These are phyloP conservation scores for Aspergillus ochraceoroseus DNA, from an alignment of 2,329 filamentous ascomycete species.

Conservation along the genomic window DNA sequence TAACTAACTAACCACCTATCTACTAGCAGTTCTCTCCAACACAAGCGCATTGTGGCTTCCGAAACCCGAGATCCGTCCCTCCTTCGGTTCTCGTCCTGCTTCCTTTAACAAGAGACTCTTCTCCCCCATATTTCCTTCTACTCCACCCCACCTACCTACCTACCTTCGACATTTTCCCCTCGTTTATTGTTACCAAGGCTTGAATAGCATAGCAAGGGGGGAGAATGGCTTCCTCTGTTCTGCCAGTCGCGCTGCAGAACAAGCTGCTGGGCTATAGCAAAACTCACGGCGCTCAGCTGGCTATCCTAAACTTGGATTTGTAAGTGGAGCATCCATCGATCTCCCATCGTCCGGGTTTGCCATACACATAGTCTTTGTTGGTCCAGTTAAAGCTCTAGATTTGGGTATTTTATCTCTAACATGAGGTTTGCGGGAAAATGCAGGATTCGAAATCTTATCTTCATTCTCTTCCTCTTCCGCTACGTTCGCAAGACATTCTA, in stretches of 20 bases:
- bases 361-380: no score
- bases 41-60: no score
- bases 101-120: no score
- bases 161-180: conserved; percentile 6
- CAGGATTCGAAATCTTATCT: conserved; percentile 80
- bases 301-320: conserved; percentile 42
- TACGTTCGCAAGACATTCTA: conserved; percentile 74
- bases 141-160: neutral
- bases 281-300: conserved; percentile 32
- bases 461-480: conserved; percentile 80
- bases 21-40: no score
- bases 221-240: conserved; percentile 40
- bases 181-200: no score
- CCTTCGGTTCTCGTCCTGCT: conserved; percentile 4
- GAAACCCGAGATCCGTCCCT: no score
- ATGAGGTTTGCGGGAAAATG: neutral
- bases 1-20: no score
- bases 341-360: no score
- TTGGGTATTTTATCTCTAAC: neutral
- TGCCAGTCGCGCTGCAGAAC: conserved; percentile 44
- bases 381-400: no score
- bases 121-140: conserved; percentile 4
- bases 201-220: no score
- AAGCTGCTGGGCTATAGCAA: conserved; percentile 40
- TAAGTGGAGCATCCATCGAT: conserved; percentile 31